These are phyloP conservation scores for Suillus subalutaceus DNA, from an alignment of 768 basidiomycete genomes.

Conservation along the genomic window DNA sequence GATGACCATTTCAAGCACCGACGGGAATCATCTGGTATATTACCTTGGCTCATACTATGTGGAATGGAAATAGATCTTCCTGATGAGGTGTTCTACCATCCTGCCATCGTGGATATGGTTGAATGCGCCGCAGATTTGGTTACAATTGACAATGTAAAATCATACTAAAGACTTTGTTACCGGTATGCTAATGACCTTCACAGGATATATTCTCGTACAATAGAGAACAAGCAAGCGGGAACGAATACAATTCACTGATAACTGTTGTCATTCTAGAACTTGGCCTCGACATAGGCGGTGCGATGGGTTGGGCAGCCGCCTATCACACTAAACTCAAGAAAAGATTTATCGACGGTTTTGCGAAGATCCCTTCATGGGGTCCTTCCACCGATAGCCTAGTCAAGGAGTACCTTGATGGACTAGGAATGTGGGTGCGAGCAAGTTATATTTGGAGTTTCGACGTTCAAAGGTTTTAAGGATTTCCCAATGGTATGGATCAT, in stretches of 20 bases:
- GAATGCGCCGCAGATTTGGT: too few relatives aligned
- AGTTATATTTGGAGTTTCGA: constrained; percentile 35
- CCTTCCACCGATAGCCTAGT: constrained; percentile 26
- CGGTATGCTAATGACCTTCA: too few relatives aligned
- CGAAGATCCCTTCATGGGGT: constrained; percentile 31
- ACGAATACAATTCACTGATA: constrained; percentile 35
- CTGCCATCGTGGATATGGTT: too few relatives aligned
- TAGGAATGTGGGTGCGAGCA: constrained; percentile 31
- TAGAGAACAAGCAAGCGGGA: constrained; percentile 36
- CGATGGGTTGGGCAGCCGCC: constrained; percentile 29
- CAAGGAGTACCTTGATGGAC: constrained; percentile 24
- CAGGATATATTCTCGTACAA: constrained; percentile 42
- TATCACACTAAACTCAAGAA: constrained; percentile 17
- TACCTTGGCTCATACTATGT: too few relatives aligned
- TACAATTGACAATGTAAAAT: constrained; percentile 25
- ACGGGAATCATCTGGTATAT: too few relatives aligned
- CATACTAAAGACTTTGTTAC: background rate
- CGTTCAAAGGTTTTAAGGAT: constrained; percentile 16
- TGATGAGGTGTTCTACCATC: too few relatives aligned
- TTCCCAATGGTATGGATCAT: background rate
- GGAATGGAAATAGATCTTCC: too few relatives aligned
- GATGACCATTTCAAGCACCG: too few relatives aligned
- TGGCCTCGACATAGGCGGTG: constrained; percentile 26
- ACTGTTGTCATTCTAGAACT: constrained; percentile 36
- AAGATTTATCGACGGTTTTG: constrained; percentile 24